Evolutionary conservation across 1,139 yeast species (phyloP).

Genomic region (Blastobotrys proliferans): DNA sequence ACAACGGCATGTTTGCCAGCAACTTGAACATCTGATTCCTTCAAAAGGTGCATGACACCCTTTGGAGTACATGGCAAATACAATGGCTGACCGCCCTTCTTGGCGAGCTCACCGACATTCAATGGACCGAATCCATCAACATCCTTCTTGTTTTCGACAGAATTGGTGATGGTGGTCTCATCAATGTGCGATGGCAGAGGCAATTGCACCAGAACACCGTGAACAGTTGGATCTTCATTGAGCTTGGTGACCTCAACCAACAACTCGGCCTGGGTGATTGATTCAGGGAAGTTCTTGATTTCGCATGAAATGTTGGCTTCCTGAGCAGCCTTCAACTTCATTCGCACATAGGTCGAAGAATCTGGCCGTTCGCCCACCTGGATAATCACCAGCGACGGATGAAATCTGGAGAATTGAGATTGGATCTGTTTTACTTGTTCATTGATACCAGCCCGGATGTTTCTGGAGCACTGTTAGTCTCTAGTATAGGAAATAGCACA

Average conservation of each 20-base stretch:
- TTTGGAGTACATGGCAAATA: constrained; percentile 96
- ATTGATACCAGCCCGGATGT: constrained; percentile 14
- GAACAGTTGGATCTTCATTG: constrained; percentile 67
- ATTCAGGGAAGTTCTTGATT: constrained; percentile 32
- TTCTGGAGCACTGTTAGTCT: not conserved
- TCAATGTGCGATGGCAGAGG: constrained; percentile 83
- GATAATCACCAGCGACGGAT: constrained; percentile 74
- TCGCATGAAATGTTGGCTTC: constrained; percentile 38
- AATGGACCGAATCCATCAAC: constrained; percentile 93
- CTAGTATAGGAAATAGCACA: not conserved
- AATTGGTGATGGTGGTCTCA: constrained; percentile 72
- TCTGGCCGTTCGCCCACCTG: constrained; percentile 92
- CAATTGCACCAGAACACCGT: constrained; percentile 88
- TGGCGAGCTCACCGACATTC: constrained; percentile 87
- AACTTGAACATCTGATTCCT: constrained; percentile 58
- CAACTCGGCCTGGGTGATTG: constrained; percentile 42
- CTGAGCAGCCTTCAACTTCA: constrained; percentile 87
- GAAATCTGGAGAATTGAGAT: constrained; percentile 44
- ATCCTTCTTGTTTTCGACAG: constrained; percentile 77
- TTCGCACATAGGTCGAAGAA: constrained; percentile 84
- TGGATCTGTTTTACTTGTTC: constrained; percentile 13
- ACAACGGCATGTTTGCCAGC: constrained; percentile 88
- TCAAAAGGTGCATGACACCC: constrained; percentile 79
- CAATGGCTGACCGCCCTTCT: constrained; percentile 78
- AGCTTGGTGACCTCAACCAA: constrained; percentile 55